Conservation (phyloP, 106 monocot genomes). For the Dendrobium nobile region DNA sequence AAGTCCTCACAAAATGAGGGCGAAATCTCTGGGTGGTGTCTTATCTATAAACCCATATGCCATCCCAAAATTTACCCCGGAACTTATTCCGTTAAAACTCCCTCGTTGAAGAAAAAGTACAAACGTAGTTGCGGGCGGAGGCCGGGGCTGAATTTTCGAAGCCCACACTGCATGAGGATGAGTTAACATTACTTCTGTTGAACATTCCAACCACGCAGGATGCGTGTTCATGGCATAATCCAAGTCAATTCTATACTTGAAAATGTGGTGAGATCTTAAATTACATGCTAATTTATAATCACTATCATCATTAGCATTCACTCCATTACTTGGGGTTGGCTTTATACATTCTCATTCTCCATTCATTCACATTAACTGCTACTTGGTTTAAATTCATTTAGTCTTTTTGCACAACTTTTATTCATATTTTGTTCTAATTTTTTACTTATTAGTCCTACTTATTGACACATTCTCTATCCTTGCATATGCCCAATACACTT, state of each 20-base stretch:
- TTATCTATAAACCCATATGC: too few relatives aligned
- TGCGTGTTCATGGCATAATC: background rate
- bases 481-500: background rate
- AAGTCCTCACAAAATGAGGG: too few relatives aligned
- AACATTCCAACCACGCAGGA: background rate
- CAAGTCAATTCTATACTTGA: background rate
- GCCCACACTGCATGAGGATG: background rate
- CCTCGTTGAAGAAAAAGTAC: too few relatives aligned
- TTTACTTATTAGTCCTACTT: background rate
- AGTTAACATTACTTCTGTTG: background rate
- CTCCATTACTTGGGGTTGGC: background rate
- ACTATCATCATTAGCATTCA: background rate
- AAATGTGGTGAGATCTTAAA: background rate
- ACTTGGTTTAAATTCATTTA: too few relatives aligned
- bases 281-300: background rate
- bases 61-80: too few relatives aligned
- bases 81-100: too few relatives aligned
- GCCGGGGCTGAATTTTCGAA: too few relatives aligned
- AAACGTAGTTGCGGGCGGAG: too few relatives aligned
- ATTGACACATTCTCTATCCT: background rate
- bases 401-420: too few relatives aligned
- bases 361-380: background rate
- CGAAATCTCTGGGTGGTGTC: too few relatives aligned
- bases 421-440: background rate
- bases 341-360: background rate